Conservation (phyloP, 305 asterid species). For the Fraxinus xanthoxyloides region DNA sequence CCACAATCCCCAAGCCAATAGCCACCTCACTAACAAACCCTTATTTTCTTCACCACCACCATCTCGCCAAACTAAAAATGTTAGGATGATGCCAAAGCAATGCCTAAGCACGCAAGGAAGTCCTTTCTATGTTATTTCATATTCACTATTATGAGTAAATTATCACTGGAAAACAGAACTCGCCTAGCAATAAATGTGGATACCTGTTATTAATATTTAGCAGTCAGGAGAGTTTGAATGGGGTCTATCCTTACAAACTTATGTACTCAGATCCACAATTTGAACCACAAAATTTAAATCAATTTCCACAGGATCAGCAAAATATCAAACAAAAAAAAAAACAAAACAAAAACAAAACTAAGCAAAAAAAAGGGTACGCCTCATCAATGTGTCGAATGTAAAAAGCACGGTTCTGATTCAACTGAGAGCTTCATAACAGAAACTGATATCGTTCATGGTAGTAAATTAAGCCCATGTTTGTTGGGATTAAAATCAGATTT, state of each 20-base stretch:
- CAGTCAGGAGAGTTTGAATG: background rate
- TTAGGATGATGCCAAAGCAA: background rate
- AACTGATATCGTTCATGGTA: background rate
- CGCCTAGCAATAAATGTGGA: background rate
- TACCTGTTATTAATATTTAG: background rate
- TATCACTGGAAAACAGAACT: background rate
- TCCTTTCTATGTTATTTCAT: slow-evolving; percentile 4
- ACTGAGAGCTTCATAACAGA: background rate
- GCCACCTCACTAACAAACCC: slow-evolving; percentile 1
- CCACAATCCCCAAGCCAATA: background rate
- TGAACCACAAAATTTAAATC: background rate
- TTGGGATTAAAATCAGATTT: background rate
- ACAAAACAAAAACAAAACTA: no score
- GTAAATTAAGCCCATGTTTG: background rate
- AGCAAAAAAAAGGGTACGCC: background rate
- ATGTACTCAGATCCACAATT: background rate
- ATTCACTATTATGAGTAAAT: background rate
- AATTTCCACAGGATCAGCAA: background rate
- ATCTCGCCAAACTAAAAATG: background rate
- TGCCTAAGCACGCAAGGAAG: background rate
- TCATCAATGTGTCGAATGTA: background rate
- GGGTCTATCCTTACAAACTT: background rate
- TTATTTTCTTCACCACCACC: background rate
- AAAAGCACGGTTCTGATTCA: background rate
- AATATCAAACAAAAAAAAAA: background rate